Evolutionary conservation across 805 yeast genomes (phyloP).

Genomic region (Tetrapisispora phaffii): DNA sequence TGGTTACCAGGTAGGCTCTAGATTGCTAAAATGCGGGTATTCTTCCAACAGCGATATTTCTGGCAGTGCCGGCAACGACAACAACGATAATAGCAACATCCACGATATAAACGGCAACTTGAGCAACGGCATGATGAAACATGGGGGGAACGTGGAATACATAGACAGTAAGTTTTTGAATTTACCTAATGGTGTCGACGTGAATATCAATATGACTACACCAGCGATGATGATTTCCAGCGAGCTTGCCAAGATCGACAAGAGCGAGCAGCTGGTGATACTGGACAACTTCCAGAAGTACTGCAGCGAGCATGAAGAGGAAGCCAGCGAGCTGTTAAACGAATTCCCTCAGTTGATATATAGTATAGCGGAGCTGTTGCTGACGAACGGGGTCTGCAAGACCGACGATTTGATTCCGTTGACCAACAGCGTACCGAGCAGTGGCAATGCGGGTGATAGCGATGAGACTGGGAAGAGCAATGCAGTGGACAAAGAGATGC

Average conservation of each 20-base stretch:
- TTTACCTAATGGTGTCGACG: conserved; percentile 45
- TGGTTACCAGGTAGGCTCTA: conserved; percentile 62
- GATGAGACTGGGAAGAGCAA: background rate
- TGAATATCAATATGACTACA: conserved; percentile 31
- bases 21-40: conserved; percentile 67
- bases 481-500: conserved; percentile 15
- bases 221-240: conserved; percentile 32
- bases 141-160: conserved; percentile 2
- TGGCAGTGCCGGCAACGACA: conserved; percentile 2
- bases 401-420: conserved; percentile 29
- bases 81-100: background rate
- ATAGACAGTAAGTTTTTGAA: conserved; percentile 32
- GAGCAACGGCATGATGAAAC: background rate
- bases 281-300: conserved; percentile 38
- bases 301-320: conserved; percentile 45
- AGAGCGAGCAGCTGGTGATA: conserved; percentile 20
- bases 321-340: conserved; percentile 49
- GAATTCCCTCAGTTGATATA: conserved; percentile 75
- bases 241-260: conserved; percentile 19
- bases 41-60: conserved; percentile 41
- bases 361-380: conserved; percentile 67
- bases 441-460: background rate
- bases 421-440: conserved; percentile 16
- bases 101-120: background rate
- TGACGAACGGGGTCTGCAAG: conserved; percentile 30